Base-by-base conservation (phyloP, 2,329 filamentous ascomycete species). In the Pyricularia sp. region DNA sequence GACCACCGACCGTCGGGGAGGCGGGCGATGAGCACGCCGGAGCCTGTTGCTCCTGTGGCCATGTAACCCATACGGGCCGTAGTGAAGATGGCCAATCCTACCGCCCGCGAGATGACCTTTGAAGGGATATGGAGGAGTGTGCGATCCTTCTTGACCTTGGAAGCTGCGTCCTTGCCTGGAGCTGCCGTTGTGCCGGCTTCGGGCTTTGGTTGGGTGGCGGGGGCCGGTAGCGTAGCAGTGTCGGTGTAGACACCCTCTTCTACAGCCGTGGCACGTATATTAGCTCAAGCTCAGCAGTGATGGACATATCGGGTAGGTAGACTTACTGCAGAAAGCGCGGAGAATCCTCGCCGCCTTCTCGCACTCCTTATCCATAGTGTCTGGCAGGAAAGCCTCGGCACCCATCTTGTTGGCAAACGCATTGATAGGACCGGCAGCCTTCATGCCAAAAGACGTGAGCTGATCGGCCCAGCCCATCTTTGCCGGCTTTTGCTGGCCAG, bases 261-360 rank as follows among this genome's bases (percentile, higher is more conserved):
- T 82, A 62, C 13, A 24, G 5, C 7, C n/a, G 44, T 13, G 24
- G 49, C 1, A 57, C 19, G 3, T 16, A 24, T 4, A 57, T 57
- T 28, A 57, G 53, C 24, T 35, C 22, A 24, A n/a, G 53, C 10
- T 57, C 19, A 24, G 1, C 8, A 8, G 19, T 24, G 19, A 9
- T 2, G 3, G 3, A 24, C 1, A n/a, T 55, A 24, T 24, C 9
- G 9, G 5, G 49, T n/a, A 55, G 49, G 49, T 24, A 57, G 24
- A 28, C 86, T 71, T 80, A 89, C 87, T 94, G 79, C 91, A 96
- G 76, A 97, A 97, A 68, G 87, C 89, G 72, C 84, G 85, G 30
- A 96, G 75, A 62, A 96, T 96, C 13, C 90, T 81, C 40, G 92
- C 91, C 0, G 91, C 91, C 78, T 96, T 96, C 76, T 96, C 91